Percentiles rank a stretch among this genome's conserved stretches.
These are phyloP conservation scores for Rheum nobile DNA, from an alignment of 148 eudicot species.

Conservation along the genomic window DNA sequence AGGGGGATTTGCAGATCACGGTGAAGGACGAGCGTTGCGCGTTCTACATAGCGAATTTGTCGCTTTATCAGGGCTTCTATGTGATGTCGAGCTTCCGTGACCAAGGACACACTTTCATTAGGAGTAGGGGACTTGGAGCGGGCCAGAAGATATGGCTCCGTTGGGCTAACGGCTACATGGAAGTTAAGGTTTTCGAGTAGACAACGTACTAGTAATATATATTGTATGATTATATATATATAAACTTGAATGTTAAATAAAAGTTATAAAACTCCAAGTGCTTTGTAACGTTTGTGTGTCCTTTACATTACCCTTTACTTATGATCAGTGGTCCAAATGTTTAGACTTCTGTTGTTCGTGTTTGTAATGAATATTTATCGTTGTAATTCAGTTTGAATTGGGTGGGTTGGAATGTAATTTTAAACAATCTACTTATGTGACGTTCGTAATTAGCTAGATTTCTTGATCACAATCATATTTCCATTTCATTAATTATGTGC, in stretches of 20 bases:
- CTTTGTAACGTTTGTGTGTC: no score
- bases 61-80: not conserved
- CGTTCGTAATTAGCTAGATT: no score
- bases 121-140: not conserved
- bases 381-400: not conserved
- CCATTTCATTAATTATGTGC: no score
- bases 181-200: conserved; percentile 8
- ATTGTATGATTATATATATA: not conserved
- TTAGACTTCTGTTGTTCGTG: not conserved
- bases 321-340: not conserved
- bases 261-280: not conserved
- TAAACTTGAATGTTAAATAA: not conserved
- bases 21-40: not conserved
- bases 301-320: not conserved
- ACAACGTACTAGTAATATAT: no score
- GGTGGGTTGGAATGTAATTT: not conserved
- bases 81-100: not conserved
- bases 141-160: not conserved
- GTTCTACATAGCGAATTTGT: not conserved
- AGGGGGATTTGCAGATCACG: not conserved
- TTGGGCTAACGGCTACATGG: conserved; percentile 4
- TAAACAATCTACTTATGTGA: no score
- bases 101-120: not conserved
- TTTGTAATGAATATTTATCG: not conserved
- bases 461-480: no score